A percentile compares a stretch with the other conserved stretches of the same genome.
Evolutionary conservation across 1,284 basidiomycete genomes (phyloP).

Genomic region (Microbotryum saponariae): DNA sequence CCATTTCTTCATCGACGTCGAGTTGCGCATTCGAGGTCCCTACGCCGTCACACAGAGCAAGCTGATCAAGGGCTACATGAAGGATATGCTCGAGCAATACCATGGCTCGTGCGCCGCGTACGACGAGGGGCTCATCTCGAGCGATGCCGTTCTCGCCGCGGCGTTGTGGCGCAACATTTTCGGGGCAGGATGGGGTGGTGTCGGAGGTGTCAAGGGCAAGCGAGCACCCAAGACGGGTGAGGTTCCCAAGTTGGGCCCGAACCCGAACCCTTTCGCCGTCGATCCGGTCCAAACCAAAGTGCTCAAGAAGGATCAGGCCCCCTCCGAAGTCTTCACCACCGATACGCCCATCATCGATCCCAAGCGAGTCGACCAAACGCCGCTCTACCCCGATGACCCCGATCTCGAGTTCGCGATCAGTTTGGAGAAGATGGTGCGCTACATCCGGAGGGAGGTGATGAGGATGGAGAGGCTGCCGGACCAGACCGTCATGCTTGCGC

Average conservation of each 20-base stretch:
- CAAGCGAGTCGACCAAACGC: conserved; percentile 9
- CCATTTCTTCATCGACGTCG: conserved; percentile 93
- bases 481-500: conserved; percentile 52
- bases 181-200: conserved; percentile 44
- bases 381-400: conserved; percentile 29
- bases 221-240: conserved; percentile 29
- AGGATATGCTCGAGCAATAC: conserved; percentile 82
- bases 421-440: conserved; percentile 66
- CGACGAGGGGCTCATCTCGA: conserved; percentile 65
- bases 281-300: conserved; percentile 29
- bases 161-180: conserved; percentile 91
- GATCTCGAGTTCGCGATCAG: conserved; percentile 58
- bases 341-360: conserved; percentile 30
- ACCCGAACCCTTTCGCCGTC: conserved; percentile 23
- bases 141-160: conserved; percentile 72
- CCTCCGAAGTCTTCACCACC: conserved; percentile 31
- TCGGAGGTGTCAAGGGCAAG: conserved; percentile 43
- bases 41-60: conserved; percentile 64
- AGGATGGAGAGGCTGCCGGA: conserved; percentile 67
- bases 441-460: conserved; percentile 66
- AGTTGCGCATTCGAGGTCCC: conserved; percentile 72
- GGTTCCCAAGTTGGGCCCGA: conserved; percentile 52
- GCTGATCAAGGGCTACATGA: conserved; percentile 83
- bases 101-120: conserved; percentile 71
- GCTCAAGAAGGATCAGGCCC: conserved; percentile 24